Base-by-base conservation (phyloP, 2,329 filamentous ascomycete genomes). In the Fusarium xyrophilum region DNA sequence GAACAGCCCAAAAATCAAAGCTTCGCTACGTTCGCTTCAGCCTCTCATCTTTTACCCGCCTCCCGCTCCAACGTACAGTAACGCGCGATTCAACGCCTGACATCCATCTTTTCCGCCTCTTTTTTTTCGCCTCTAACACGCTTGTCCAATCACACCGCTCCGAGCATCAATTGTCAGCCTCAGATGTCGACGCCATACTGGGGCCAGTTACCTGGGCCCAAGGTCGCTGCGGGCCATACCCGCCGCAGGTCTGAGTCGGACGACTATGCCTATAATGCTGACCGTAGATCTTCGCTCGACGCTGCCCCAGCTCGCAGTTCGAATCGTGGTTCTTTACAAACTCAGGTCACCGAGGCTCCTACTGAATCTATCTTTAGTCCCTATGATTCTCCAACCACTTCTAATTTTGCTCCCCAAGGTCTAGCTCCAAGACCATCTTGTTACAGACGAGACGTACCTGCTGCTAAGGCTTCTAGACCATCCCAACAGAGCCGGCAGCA, bases 341-440 rank as follows among this genome's bases (percentile, higher is more conserved):
- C 86, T 57, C 79, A 82, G 73, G 80, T 78, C 73, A 86, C 85
- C 62, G 85, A 87, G 67, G 82, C 83, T 69, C 81, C 81, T 56
- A 86, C 86, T 70, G 84, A 88, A 62, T 86, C 86, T 51, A 88
- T 86, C 47, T 82, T 85, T 73, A 88, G 85, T 71, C 85, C 87
- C 46, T 83, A 84, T 72, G 83, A 80, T 67, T 88, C 87, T 36
- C 86, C 87, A 42, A 82, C 82, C 44, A 76, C 80, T 55, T 82
- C 85, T 32, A 84, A 78, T 72, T 85, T 86, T 72, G 78, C 78
- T 46, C 80, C 77, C 56, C 79, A 83, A 69, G 86, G 86, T 28
- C 81, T 89, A 65, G 84, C 86, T 70, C 86, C 87, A 54, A 83
- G 86, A 60, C 87, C 88, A 39, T 81, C 85, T n/a, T 88, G 87